Base-by-base conservation (phyloP, 228 moss, liverwort and hornwort genomes). In the Sphagnum fallax region DNA sequence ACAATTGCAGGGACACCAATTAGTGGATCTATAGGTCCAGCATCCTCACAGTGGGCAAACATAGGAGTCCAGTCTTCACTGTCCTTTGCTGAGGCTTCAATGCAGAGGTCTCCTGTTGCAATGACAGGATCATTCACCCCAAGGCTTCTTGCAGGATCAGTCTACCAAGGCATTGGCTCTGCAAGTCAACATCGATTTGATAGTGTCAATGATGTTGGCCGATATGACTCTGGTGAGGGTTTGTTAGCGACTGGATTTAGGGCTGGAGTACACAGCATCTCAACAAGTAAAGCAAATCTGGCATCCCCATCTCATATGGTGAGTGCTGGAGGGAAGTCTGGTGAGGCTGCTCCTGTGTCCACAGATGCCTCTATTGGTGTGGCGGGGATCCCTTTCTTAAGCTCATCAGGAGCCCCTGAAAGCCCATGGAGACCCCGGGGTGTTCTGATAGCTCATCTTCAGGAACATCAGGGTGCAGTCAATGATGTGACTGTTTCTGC, bases 11-110 rank as follows among this genome's bases (percentile, higher is more conserved):
- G 85, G 72, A 78, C 83, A 66, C 91, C 91, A 32, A 81, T 91
- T 8, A 90, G 85, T 72, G 84, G 89, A 69, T 92, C 98, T 65
- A 65, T 90, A 14, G 85, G 82, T 68, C 78, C 79, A 68, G 78
- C 82, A 49, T 85, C 82, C 70, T 85, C 85, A 6, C 82, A 85
- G 53, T 85, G 79, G 85, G 82, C 85, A 51, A 77, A 78, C 64
- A 79, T 85, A 61, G 79, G 69, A 67, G 64, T 67, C 32, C 75
- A 81, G 50, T 69, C 75, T 57, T 63, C 73, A 52, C 61, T 32
- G 58, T 70, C 81, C 14, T 49, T 65, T 48, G 85, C 71, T 16
- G 82, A 85, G 67, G 77, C 79, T 1, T 55, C 55, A 8, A 75
- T 81, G 79, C 85, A 85, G 69, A 71, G 78, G 55, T 55, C 12